Percentiles rank a stretch among this genome's conserved stretches.
Conservation (phyloP, 257 asterid species). For the Solanum corneliomulleri region DNA sequence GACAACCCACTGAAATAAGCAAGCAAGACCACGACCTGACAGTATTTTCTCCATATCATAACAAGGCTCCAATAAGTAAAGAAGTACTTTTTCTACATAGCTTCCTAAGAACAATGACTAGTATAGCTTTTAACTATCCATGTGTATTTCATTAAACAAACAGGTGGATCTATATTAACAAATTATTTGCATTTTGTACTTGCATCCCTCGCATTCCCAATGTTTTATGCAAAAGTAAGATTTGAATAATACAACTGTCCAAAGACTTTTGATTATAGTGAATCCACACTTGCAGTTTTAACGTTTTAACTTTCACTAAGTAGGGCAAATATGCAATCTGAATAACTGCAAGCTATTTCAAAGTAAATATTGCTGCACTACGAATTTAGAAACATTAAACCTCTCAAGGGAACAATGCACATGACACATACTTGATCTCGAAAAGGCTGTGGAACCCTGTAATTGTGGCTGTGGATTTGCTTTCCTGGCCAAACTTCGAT, state of each 20-base stretch:
- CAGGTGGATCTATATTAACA: background rate
- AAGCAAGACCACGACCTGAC: background rate
- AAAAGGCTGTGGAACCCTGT: slow-evolving; percentile 74
- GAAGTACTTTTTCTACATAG: background rate
- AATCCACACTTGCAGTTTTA: background rate
- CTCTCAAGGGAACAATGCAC: slow-evolving; percentile 10
- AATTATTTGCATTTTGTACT: background rate
- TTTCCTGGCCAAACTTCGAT: slow-evolving; percentile 80
- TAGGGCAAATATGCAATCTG: background rate
- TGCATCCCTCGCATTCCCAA: background rate
- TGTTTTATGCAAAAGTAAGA: background rate
- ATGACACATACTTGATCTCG: slow-evolving; percentile 58
- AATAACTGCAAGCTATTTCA: background rate
- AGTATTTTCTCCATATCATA: background rate
- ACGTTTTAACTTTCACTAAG: background rate
- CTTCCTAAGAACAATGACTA: background rate
- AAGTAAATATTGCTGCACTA: background rate
- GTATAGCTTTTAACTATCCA: background rate
- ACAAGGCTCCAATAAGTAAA: background rate
- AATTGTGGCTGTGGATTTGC: slow-evolving; percentile 93
- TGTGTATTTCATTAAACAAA: background rate
- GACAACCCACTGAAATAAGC: background rate
- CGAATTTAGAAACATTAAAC: slow-evolving; percentile 12
- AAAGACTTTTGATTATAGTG: background rate
- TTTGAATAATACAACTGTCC: background rate